phyloP scores from a whole-genome alignment of 108 stramenopile species.

The Epipyxis sp. region DNA sequence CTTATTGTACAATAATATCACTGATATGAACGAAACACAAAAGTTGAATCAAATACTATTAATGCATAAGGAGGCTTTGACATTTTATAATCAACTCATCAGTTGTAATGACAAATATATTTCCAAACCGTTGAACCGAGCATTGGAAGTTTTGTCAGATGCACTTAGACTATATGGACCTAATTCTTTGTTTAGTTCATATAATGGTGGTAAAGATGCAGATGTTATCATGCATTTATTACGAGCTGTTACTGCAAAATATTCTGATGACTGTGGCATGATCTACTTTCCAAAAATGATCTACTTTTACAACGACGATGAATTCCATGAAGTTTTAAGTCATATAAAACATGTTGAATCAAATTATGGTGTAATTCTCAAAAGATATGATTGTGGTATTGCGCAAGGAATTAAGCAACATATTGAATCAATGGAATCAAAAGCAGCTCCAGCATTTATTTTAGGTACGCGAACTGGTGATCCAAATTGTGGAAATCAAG shows the following conservation, averaged over 20 bases:
- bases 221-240: constrained; percentile 87
- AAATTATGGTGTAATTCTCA: constrained; percentile 34
- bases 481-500: constrained; percentile 76
- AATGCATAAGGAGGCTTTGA: neutral
- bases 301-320: constrained; percentile 48
- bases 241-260: constrained; percentile 79
- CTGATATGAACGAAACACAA: too few relatives aligned
- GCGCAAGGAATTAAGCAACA: constrained; percentile 35
- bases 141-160: constrained; percentile 36
- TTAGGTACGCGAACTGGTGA: constrained; percentile 86
- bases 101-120: constrained; percentile 27
- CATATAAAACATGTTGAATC: neutral
- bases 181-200: constrained; percentile 53
- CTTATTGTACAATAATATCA: too few relatives aligned
- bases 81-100: neutral
- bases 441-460: constrained; percentile 62
- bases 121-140: neutral
- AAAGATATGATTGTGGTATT: constrained; percentile 71
- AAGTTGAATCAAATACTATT: neutral
- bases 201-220: constrained; percentile 99
- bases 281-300: constrained; percentile 38
- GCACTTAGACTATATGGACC: constrained; percentile 48
- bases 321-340: constrained; percentile 52
- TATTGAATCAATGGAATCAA: neutral
- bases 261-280: constrained; percentile 36